phyloP scores from a whole-genome alignment of 108 stramenopile genomes.

The Cyclotella atomus region DNA sequence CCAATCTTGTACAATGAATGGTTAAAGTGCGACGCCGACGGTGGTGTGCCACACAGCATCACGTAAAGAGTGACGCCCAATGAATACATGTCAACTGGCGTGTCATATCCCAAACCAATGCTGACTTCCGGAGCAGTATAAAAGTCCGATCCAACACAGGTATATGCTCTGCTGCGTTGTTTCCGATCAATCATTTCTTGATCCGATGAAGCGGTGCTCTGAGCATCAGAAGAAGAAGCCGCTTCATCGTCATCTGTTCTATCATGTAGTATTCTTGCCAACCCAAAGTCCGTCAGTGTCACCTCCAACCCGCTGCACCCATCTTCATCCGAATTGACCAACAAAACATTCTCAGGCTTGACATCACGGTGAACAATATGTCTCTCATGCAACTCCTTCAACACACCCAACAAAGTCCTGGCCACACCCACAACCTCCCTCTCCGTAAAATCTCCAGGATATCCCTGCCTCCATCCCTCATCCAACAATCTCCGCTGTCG shows the following conservation, averaged over 20 bases:
- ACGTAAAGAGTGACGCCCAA: slow-evolving; percentile 97
- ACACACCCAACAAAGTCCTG: slow-evolving; percentile 66
- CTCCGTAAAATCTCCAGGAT: slow-evolving; percentile 62
- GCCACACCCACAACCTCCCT: slow-evolving; percentile 71
- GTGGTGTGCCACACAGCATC: slow-evolving; percentile 94
- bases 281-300: slow-evolving; percentile 89
- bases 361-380: slow-evolving; percentile 85
- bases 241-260: slow-evolving; percentile 25
- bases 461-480: not conserved
- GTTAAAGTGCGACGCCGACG: slow-evolving; percentile 52
- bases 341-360: slow-evolving; percentile 90
- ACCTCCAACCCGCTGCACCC: slow-evolving; percentile 62
- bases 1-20: slow-evolving; percentile 10
- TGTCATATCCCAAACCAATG: slow-evolving; percentile 67
- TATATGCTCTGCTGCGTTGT: slow-evolving; percentile 51
- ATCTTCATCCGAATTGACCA: slow-evolving; percentile 45
- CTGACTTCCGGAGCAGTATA: slow-evolving; percentile 85
- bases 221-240: slow-evolving; percentile 9
- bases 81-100: slow-evolving; percentile 93
- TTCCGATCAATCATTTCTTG: not conserved
- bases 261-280: slow-evolving; percentile 61
- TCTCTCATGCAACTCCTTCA: slow-evolving; percentile 63
- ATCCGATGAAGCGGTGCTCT: slow-evolving; percentile 17
- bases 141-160: slow-evolving; percentile 63
- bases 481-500: slow-evolving; percentile 41